These are phyloP conservation scores for Penicillium expansum DNA, from an alignment of 2,329 filamentous ascomycete genomes.

Conservation along the genomic window DNA sequence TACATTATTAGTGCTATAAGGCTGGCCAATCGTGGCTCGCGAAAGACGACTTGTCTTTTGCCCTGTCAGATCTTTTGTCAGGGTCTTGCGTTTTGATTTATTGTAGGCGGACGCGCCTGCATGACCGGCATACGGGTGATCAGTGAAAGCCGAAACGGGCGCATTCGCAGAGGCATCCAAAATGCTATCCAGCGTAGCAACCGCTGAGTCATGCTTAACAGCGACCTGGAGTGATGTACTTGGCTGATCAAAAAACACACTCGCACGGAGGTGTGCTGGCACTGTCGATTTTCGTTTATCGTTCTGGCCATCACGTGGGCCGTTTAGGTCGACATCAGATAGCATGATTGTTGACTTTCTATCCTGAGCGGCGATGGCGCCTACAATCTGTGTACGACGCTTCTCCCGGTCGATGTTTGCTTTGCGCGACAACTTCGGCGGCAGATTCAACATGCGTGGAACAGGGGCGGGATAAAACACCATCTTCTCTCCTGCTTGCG, in stretches of 20 bases:
- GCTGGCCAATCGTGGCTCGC: slow-evolving; percentile 27
- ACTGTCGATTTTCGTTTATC: slow-evolving; percentile 52
- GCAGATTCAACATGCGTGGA: slow-evolving; percentile 87
- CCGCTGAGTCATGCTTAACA: slow-evolving; percentile 73
- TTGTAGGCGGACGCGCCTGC: slow-evolving; percentile 75
- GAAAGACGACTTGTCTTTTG: slow-evolving; percentile 34
- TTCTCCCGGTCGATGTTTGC: slow-evolving; percentile 64
- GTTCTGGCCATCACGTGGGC: slow-evolving; percentile 15
- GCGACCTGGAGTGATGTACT: slow-evolving; percentile 55
- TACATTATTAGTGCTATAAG: slow-evolving; percentile 11
- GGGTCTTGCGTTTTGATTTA: slow-evolving; percentile 31
- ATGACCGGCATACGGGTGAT: slow-evolving; percentile 77
- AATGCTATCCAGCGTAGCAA: slow-evolving; percentile 85
- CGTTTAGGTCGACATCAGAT: slow-evolving; percentile 21
- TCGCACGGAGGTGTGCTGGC: slow-evolving; percentile 85
- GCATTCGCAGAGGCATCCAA: slow-evolving; percentile 84
- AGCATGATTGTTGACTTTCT: slow-evolving; percentile 54
- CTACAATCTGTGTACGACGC: slow-evolving; percentile 70
- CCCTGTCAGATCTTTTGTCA: slow-evolving; percentile 21
- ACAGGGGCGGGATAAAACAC: slow-evolving; percentile 94
- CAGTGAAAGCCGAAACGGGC: slow-evolving; percentile 86
- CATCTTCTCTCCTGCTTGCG: slow-evolving; percentile 70
- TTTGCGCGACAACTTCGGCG: slow-evolving; percentile 77
- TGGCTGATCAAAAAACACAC: slow-evolving; percentile 78
- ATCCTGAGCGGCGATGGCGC: slow-evolving; percentile 57